A percentile compares a stretch with the other conserved stretches of the same genome.
phyloP scores from a whole-genome alignment of 805 yeast genomes.

The Pichia cabralensis region DNA sequence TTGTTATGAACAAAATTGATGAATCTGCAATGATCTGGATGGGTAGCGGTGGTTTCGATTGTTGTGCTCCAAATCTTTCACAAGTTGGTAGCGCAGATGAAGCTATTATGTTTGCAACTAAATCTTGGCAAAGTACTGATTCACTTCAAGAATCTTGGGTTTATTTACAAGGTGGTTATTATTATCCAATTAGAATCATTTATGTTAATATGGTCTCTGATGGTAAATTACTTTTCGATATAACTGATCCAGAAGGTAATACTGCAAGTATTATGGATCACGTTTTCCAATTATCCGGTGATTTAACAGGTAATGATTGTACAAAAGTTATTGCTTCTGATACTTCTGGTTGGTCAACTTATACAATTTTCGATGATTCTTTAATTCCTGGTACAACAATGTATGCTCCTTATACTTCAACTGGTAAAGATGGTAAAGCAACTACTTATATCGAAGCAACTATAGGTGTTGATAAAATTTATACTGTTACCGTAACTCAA shows the following conservation, averaged over 20 bases:
- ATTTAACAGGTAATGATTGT: conserved; percentile 1
- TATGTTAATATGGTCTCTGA: conserved; percentile 9
- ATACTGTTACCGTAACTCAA: not conserved
- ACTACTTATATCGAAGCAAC: conserved; percentile 1
- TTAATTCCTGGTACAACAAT: conserved; percentile 4
- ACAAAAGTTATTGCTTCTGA: not conserved
- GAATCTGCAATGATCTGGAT: conserved; percentile 25
- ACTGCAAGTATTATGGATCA: not conserved
- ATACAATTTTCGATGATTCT: not conserved
- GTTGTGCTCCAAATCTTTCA: conserved; percentile 20
- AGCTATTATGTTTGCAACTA: conserved; percentile 8
- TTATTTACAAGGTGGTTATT: conserved; percentile 9
- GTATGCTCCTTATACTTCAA: conserved; percentile 1
- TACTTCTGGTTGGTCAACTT: conserved; percentile 1
- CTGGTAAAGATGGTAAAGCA: not conserved
- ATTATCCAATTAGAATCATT: conserved; percentile 15
- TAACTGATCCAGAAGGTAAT: conserved; percentile 10
- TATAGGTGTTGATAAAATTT: conserved; percentile 4
- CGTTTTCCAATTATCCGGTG: conserved; percentile 6
- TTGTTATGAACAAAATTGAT: conserved; percentile 19
- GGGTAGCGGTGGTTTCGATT: conserved; percentile 26
- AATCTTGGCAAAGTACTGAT: conserved; percentile 1
- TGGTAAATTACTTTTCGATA: conserved; percentile 7
- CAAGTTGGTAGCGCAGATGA: conserved; percentile 3
- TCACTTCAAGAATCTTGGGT: conserved; percentile 5